A percentile compares a stretch with the other conserved stretches of the same genome.
Conservation (phyloP, 2,329 filamentous ascomycete species). For the Venturiaceae sp. region DNA sequence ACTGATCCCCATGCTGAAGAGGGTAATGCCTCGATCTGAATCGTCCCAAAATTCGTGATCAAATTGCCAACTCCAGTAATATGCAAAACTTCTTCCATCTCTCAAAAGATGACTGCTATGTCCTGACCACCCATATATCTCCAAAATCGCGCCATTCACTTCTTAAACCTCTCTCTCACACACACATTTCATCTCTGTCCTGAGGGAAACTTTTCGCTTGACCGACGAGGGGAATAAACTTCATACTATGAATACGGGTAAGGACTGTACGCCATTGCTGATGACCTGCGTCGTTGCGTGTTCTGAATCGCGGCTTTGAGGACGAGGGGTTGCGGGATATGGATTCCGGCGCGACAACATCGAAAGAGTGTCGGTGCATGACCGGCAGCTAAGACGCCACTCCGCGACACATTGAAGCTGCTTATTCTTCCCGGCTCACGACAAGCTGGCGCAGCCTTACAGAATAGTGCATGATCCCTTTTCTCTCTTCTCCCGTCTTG, state of each 20-base stretch:
- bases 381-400: background rate
- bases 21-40: background rate
- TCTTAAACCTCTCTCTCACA: background rate
- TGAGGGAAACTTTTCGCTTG: background rate
- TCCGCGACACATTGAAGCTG: background rate
- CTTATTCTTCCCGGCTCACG: background rate
- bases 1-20: background rate
- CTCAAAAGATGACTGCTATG: background rate
- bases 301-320: background rate
- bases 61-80: background rate
- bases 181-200: background rate
- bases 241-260: background rate
- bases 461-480: conserved; percentile 6
- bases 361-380: background rate
- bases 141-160: background rate
- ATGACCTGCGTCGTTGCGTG: background rate
- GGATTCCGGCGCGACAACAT: background rate
- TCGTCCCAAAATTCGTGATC: background rate
- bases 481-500: conserved; percentile 6
- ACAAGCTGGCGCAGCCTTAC: background rate
- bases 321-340: background rate
- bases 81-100: background rate
- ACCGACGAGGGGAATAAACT: background rate
- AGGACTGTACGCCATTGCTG: background rate
- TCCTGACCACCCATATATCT: background rate